Percentiles rank a stretch among this genome's conserved stretches.
phyloP scores from a whole-genome alignment of 306 rosid genomes.

The Coriaria nepalensis region DNA sequence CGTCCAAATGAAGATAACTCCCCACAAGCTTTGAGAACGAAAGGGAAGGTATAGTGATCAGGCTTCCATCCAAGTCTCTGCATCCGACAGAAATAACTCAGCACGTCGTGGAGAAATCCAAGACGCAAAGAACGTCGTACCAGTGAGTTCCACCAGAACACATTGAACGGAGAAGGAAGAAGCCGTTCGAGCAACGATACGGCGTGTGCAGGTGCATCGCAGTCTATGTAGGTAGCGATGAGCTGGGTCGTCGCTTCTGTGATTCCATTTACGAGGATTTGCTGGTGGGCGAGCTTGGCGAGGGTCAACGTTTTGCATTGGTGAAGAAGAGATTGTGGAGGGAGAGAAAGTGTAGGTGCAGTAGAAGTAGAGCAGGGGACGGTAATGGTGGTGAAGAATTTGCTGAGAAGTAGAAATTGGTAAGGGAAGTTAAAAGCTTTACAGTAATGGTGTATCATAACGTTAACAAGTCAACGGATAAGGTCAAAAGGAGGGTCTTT shows the following conservation, averaged over 20 bases:
- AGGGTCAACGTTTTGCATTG: conserved; percentile 28
- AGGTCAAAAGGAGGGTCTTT: background rate
- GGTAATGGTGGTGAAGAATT: background rate
- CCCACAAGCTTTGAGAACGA: conserved; percentile 61
- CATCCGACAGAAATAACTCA: conserved; percentile 33
- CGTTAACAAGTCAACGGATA: background rate
- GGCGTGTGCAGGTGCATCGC: conserved; percentile 25
- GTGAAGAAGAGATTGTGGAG: conserved; percentile 7
- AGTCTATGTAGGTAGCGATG: conserved; percentile 33
- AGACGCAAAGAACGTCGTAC: conserved; percentile 36
- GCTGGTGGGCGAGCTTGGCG: conserved; percentile 41
- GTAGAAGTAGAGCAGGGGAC: conserved; percentile 10
- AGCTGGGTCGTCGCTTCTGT: conserved; percentile 16
- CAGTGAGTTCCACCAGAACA: conserved; percentile 74
- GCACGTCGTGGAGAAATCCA: conserved; percentile 19
- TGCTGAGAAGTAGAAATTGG: background rate
- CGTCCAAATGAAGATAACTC: conserved; percentile 20
- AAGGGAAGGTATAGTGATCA: conserved; percentile 62
- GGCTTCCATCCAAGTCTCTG: conserved; percentile 52
- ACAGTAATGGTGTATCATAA: conserved; percentile 4
- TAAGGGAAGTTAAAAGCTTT: background rate
- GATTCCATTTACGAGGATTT: conserved; percentile 30
- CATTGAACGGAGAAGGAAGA: conserved; percentile 21
- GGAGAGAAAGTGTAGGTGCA: conserved; percentile 12
- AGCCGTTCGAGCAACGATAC: conserved; percentile 32